phyloP scores from a whole-genome alignment of 2,329 filamentous ascomycete species.

The Ceratocystis albifundus region DNA sequence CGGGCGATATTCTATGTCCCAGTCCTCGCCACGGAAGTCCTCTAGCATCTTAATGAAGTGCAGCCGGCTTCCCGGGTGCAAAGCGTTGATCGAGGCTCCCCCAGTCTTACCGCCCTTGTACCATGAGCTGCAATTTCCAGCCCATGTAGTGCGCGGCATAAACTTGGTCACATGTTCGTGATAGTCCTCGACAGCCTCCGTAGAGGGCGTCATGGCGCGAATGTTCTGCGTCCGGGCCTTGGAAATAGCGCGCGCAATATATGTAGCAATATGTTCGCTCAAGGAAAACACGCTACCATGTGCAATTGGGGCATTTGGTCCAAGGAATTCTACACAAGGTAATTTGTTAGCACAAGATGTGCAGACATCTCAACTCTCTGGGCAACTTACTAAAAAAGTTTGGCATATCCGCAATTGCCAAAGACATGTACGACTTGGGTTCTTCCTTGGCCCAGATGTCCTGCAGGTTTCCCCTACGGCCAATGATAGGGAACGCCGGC shows the following conservation, averaged over 20 bases:
- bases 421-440: conserved; percentile 43
- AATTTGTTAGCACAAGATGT: conserved; percentile 4
- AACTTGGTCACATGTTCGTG: conserved; percentile 38
- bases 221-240: conserved; percentile 43
- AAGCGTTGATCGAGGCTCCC: conserved; percentile 37
- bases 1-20: conserved; percentile 38
- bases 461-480: conserved; percentile 40
- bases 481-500: conserved; percentile 41
- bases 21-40: conserved; percentile 41
- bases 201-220: conserved; percentile 36
- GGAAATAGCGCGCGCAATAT: conserved; percentile 38
- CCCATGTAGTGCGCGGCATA: conserved; percentile 44
- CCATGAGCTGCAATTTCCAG: conserved; percentile 39
- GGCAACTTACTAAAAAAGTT: conserved; percentile 43
- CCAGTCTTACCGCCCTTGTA: conserved; percentile 38
- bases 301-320: conserved; percentile 41
- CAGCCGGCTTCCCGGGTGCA: conserved; percentile 41
- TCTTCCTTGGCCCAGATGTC: conserved; percentile 36
- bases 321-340: conserved; percentile 35
- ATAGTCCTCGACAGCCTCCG: conserved; percentile 40
- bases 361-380: not conserved
- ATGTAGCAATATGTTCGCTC: conserved; percentile 41
- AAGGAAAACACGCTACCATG: conserved; percentile 43
- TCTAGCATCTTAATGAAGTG: conserved; percentile 46
- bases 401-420: conserved; percentile 40